Evolutionary conservation across 2,329 filamentous ascomycete genomes (phyloP), one percentile per base, ranked within the genome.

Genomic region (Aspergillus fructus): DNA sequence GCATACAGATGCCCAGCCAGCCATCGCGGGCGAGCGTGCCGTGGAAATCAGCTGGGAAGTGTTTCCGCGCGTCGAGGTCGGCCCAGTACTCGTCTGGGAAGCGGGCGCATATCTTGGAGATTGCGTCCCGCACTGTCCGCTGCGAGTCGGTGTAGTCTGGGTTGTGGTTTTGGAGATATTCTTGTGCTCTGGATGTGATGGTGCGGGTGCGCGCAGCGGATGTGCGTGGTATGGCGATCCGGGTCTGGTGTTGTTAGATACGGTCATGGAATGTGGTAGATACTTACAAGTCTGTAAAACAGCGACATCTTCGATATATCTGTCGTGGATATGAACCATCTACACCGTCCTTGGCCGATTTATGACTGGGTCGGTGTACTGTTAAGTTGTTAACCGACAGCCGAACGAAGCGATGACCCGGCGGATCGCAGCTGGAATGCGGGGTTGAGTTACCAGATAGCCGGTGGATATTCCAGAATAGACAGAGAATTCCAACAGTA

Each of bases 1-100:
- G 78, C 68, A 79, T 73, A 55, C 75, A 78, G 37, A 80, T 78
- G 0, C 78, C 77, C 4, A 79, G 66, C 76, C 77, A 80, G 4
- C 78, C 77, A 53, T 74, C 70, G 51, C 68, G 60, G 13, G 78
- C 77, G 3, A 79, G 65, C 2, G 72, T 72, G 21, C 66, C 56
- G 53, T 77, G 72, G 53, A 79, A 73, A 12, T 79, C 77, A 3
- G 66, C 57, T 0, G 78, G 77, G 64, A 76, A 78, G 52, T 67
- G 57, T 47, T 75, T 67, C 33, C 64, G 64, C 27, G 69, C 65
- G 57, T 79, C 78, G 23, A 69, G 64, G 1, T 70, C 61, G 5
- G 71, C 65, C 78, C 78, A 80, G 68, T 79, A 79, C 45, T 68
- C 64, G 53, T 79, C 74, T 3, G 74, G 67, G 58, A 76, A 80